A percentile compares a stretch with the other conserved stretches of the same genome.
These are phyloP conservation scores for Geotrichum australiense DNA, from an alignment of 1,139 yeast species.

Conservation along the genomic window DNA sequence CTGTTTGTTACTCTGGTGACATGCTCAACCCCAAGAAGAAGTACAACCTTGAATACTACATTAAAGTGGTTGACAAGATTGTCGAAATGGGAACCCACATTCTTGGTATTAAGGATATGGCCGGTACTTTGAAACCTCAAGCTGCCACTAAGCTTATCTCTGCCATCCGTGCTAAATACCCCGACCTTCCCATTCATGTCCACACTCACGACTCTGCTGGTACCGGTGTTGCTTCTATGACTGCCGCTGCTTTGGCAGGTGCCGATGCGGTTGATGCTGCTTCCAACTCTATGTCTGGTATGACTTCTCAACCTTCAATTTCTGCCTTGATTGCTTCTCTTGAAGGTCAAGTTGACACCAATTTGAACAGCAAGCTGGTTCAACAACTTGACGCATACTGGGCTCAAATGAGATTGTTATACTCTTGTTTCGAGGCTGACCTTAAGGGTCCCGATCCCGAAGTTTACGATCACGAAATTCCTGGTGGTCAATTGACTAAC, in stretches of 20 bases:
- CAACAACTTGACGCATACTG: constrained; percentile 88
- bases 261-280: constrained; percentile 99
- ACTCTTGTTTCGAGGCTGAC: constrained; percentile 97
- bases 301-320: constrained; percentile 97
- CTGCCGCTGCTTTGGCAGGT: constrained; percentile 90
- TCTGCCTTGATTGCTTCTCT: constrained; percentile 87
- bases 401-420: constrained; percentile 96
- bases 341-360: constrained; percentile 79
- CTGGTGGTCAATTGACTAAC: constrained; percentile 98
- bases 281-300: constrained; percentile 93
- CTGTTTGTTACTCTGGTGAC: constrained; percentile 98
- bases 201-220: constrained; percentile 99
- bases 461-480: constrained; percentile 95
- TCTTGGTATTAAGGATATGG: constrained; percentile 98
- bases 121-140: constrained; percentile 94
- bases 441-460: constrained; percentile 99
- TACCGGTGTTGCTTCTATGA: constrained; percentile 97
- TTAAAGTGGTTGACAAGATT: constrained; percentile 72
- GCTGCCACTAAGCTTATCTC: constrained; percentile 83
- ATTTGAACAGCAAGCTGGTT: constrained; percentile 58
- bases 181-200: constrained; percentile 92
- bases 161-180: constrained; percentile 76
- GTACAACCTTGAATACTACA: constrained; percentile 86
- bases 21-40: constrained; percentile 93
- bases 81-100: constrained; percentile 94